These are phyloP conservation scores for Rhizoclosmatium sp. DNA, from an alignment of 192 early-diverging fungal genomes.

Conservation along the genomic window DNA sequence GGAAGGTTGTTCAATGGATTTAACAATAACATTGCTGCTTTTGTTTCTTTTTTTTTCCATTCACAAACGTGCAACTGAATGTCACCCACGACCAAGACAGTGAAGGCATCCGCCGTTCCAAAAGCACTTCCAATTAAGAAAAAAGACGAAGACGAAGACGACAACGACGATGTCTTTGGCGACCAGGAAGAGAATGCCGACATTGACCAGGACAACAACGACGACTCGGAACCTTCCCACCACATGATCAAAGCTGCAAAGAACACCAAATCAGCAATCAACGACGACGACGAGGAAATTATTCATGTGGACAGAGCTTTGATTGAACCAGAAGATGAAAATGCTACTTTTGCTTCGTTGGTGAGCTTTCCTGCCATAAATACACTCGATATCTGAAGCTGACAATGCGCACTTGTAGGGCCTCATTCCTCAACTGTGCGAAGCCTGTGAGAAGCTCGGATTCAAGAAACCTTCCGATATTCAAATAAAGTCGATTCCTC, in stretches of 20 bases:
- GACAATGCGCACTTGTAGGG: conserved; percentile 56
- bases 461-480: conserved; percentile 92
- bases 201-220: not conserved
- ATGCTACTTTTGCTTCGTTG: conserved; percentile 25
- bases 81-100: not conserved
- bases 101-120: not conserved
- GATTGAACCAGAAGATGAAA: conserved; percentile 30
- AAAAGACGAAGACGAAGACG: conserved; percentile 7
- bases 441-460: conserved; percentile 87
- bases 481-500: conserved; percentile 90
- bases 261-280: not conserved
- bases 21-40: not conserved
- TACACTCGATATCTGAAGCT: not conserved
- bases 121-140: not conserved
- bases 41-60: conserved; percentile 7
- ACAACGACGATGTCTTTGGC: not conserved
- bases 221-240: not conserved
- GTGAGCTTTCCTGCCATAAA: not conserved
- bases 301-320: conserved; percentile 17
- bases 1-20: conserved; percentile 45
- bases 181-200: not conserved
- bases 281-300: conserved; percentile 23
- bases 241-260: conserved; percentile 12
- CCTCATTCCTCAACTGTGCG: conserved; percentile 85
- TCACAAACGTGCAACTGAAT: not conserved